These are phyloP conservation scores for Hansenula sp. DNA, from an alignment of 1,139 yeast genomes.

Conservation along the genomic window DNA sequence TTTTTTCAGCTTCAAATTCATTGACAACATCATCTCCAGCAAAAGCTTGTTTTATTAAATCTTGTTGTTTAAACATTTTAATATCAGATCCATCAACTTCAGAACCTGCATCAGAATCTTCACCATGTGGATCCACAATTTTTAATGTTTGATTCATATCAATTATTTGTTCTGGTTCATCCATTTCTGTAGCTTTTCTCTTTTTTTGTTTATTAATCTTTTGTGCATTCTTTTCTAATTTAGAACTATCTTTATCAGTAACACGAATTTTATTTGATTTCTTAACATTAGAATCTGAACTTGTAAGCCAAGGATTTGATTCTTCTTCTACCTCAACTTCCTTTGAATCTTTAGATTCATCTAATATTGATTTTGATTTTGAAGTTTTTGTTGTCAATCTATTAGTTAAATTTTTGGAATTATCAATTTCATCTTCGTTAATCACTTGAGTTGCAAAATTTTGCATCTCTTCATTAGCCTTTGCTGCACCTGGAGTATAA, in stretches of 20 bases:
- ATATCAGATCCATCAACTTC: slow-evolving; percentile 26
- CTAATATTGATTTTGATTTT: slow-evolving; percentile 1
- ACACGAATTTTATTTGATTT: slow-evolving; percentile 50
- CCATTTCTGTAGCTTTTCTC: slow-evolving; percentile 32
- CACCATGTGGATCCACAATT: slow-evolving; percentile 37
- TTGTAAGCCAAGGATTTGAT: slow-evolving; percentile 69
- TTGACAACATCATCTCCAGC: slow-evolving; percentile 90
- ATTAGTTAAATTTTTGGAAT: slow-evolving; percentile 40
- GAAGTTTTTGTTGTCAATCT: slow-evolving; percentile 29
- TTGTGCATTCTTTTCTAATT: slow-evolving; percentile 37
- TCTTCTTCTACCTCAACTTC: slow-evolving; percentile 25
- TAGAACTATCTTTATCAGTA: slow-evolving; percentile 56
- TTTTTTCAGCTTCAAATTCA: slow-evolving; percentile 76
- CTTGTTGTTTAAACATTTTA: slow-evolving; percentile 69
- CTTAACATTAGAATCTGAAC: slow-evolving; percentile 33
- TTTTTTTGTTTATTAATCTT: slow-evolving; percentile 44
- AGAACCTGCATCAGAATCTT: slow-evolving; percentile 29
- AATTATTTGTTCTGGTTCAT: slow-evolving; percentile 38
- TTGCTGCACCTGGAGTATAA: slow-evolving; percentile 67
- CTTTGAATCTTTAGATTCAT: slow-evolving; percentile 4
- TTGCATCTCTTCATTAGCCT: slow-evolving; percentile 38
- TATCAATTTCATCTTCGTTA: slow-evolving; percentile 54
- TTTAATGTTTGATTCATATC: slow-evolving; percentile 38
- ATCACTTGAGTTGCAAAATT: slow-evolving; percentile 36
- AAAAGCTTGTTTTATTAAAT: slow-evolving; percentile 84